Percentiles rank a stretch among this genome's conserved stretches.
Evolutionary conservation across 164 flowering plant species (phyloP).

Genomic region (Chimonanthus salicifolius): DNA sequence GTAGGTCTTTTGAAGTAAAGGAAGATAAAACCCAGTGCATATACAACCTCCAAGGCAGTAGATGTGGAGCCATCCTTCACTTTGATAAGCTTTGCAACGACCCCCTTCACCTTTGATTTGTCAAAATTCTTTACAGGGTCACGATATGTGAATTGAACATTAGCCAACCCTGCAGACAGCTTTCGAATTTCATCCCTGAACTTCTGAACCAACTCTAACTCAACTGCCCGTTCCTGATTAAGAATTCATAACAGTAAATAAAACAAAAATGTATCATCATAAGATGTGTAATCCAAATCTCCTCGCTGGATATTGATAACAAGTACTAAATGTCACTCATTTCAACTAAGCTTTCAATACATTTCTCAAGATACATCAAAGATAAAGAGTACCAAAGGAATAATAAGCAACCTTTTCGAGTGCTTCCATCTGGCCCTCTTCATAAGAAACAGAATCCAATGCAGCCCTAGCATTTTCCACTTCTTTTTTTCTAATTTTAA

Average conservation of each 20-base stretch:
- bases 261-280: neutral
- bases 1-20: neutral
- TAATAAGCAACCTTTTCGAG: constrained; percentile 57
- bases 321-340: neutral
- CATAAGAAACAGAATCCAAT: constrained; percentile 57
- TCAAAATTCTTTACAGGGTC: constrained; percentile 80
- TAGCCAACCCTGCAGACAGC: constrained; percentile 61
- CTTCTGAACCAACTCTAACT: constrained; percentile 63
- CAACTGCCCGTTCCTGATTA: constrained; percentile 63
- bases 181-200: constrained; percentile 62
- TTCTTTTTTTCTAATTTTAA: constrained; percentile 47
- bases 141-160: constrained; percentile 68
- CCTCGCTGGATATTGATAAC: neutral
- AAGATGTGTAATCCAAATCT: neutral
- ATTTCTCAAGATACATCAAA: neutral
- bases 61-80: constrained; percentile 78
- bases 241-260: constrained; percentile 1
- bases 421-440: constrained; percentile 80
- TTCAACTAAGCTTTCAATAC: neutral
- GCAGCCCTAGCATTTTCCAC: constrained; percentile 49
- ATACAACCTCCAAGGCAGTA: constrained; percentile 85
- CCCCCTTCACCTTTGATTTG: constrained; percentile 93
- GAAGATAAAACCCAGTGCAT: neutral
- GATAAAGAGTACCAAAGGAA: neutral
- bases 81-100: constrained; percentile 85